Evolutionary conservation across 2,329 filamentous ascomycete species (phyloP).

Genomic region (Penicillium sp.): DNA sequence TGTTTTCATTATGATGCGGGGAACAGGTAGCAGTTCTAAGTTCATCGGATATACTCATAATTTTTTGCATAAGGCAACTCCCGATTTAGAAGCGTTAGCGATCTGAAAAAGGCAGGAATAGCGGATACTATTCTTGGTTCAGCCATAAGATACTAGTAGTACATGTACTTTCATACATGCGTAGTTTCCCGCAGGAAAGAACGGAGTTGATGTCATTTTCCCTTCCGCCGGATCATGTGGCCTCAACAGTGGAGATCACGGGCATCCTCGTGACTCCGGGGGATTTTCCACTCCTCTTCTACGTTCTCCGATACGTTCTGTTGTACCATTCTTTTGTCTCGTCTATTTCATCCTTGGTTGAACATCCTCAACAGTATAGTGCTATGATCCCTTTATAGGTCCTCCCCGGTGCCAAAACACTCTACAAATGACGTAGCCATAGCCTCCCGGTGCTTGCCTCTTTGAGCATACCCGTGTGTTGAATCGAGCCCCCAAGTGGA

Average conservation of each 20-base stretch:
- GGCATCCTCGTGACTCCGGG: conserved; percentile 3
- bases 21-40: background rate
- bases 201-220: conserved; percentile 1
- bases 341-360: background rate
- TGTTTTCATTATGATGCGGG: conserved; percentile 16
- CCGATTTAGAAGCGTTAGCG: background rate
- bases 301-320: background rate
- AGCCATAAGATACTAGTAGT: background rate
- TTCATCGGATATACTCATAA: background rate
- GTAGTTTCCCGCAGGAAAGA: background rate
- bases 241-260: conserved; percentile 1
- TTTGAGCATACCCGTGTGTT: background rate
- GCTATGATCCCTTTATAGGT: background rate
- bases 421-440: background rate
- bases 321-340: background rate
- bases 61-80: background rate
- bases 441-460: background rate
- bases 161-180: background rate
- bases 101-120: background rate
- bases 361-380: background rate
- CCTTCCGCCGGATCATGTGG: background rate
- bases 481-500: conserved; percentile 8
- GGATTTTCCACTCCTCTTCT: background rate
- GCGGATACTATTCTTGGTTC: background rate
- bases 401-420: background rate